A percentile compares a stretch with the other conserved stretches of the same genome.
These are phyloP conservation scores for Rhododendron vialii DNA, from an alignment of 148 eudicot genomes.

Conservation along the genomic window DNA sequence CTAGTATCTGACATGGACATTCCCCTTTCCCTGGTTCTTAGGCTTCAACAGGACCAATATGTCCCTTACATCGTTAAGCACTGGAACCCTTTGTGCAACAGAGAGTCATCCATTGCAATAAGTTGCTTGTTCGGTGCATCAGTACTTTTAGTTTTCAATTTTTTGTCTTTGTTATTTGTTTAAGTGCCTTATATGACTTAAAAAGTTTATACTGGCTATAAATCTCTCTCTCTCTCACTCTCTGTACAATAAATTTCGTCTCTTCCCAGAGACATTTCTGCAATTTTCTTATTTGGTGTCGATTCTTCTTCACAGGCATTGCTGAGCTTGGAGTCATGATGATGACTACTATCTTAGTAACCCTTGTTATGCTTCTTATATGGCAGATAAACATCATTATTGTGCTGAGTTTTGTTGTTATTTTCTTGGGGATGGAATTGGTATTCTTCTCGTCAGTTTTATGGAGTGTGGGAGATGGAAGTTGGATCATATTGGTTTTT, in stretches of 20 bases:
- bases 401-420: slow-evolving; percentile 60
- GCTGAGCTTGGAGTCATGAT: slow-evolving; percentile 98
- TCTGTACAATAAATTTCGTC: not conserved
- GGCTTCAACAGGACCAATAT: not conserved
- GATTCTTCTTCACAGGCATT: slow-evolving; percentile 58
- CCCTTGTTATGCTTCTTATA: slow-evolving; percentile 94
- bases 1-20: not conserved
- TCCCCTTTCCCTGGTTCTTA: not conserved
- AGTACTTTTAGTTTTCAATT: not conserved
- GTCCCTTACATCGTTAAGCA: not conserved
- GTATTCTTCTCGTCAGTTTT: slow-evolving; percentile 88
- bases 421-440: slow-evolving; percentile 85
- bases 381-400: slow-evolving; percentile 87
- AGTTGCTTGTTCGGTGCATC: not conserved
- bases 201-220: not conserved
- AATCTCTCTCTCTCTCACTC: not conserved
- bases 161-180: not conserved
- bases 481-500: slow-evolving; percentile 91
- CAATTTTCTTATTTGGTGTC: slow-evolving; percentile 17
- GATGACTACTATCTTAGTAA: slow-evolving; percentile 89
- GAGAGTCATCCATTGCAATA: not conserved
- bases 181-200: not conserved
- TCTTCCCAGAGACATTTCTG: not conserved
- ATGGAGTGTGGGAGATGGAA: slow-evolving; percentile 83
- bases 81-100: not conserved